Evolutionary conservation across 2,329 filamentous ascomycete genomes (phyloP), one percentile per base, ranked within the genome.

Genomic region (Talaromyces albobiverticillius): DNA sequence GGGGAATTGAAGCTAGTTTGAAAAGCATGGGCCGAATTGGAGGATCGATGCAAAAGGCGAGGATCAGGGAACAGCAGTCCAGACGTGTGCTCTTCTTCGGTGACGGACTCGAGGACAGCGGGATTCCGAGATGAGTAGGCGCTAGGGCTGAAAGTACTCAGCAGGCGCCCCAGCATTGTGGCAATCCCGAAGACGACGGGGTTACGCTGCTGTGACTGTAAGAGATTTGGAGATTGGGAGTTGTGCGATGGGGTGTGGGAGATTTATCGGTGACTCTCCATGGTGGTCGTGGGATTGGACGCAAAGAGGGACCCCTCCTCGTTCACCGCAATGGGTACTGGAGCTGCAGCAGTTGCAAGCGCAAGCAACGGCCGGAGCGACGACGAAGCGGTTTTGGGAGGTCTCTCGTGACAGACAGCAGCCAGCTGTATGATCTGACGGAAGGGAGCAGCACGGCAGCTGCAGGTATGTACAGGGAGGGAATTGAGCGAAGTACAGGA

Each of bases 71-170:
- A 78, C 51, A 78, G 64, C 43, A 78, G 68, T 36, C 73, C 72
- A 43, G 75, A 75, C 4, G 75, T 78, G 59, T 78, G 75, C 57
- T 76, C 74, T 59, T 78, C 76, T 57, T 78, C 76, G 1, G 74
- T 77, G 22, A 76, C 72, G 22, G 76, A 78, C 59, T 78, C 76
- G 18, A 76, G 69, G 26, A 71, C 69, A 22, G 67, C 63, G 14
- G 67, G 58, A 55, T 67, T 71, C 53, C 72, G 69, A 41, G 67
- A 62, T 38, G 67, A 66, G 55, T 74, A 73, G 6, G 65, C 59
- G n/a, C 71, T 63, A 16, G 73, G 69, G 59, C 71, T 76, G 51
- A 76, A 62, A 18, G 73, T 74, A 59, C 70, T 74, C 40, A 76
- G 64, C 26, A 76, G 66, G 56, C 73, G 69, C 52, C 73, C 73